Evolutionary conservation across 2,329 filamentous ascomycete species (phyloP).

Genomic region (Cladosporium sp.): DNA sequence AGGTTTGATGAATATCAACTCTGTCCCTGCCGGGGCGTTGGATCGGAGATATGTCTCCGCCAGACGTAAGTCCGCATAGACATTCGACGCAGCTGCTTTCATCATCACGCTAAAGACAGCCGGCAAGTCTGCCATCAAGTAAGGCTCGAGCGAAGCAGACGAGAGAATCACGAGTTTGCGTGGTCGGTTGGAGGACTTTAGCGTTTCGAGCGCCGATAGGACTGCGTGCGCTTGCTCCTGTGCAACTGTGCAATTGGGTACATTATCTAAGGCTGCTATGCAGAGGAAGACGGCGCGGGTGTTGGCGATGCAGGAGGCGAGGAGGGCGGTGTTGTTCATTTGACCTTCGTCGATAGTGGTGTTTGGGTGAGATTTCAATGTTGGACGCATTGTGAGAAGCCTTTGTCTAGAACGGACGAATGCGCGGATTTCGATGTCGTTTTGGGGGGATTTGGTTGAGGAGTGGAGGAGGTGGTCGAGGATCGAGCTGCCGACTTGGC

Average conservation of each 20-base stretch:
- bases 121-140: conserved; percentile 32
- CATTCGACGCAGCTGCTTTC: conserved; percentile 28
- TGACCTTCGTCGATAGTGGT: conserved; percentile 42
- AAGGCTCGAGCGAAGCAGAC: conserved; percentile 40
- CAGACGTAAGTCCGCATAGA: conserved; percentile 37
- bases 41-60: conserved; percentile 37
- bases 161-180: conserved; percentile 40
- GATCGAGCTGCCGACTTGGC: conserved; percentile 42
- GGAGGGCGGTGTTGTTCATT: conserved; percentile 37
- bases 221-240: conserved; percentile 36
- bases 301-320: conserved; percentile 36
- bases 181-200: conserved; percentile 33
- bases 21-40: conserved; percentile 1
- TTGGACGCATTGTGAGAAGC: conserved; percentile 34
- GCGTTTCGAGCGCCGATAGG: conserved; percentile 33
- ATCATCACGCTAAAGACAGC: conserved; percentile 16
- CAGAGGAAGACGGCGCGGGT: conserved; percentile 31
- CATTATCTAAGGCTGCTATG: conserved; percentile 15
- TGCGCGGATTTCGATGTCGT: conserved; percentile 31
- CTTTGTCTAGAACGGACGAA: conserved; percentile 45
- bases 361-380: conserved; percentile 27
- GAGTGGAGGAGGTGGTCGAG: conserved; percentile 36
- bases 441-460: conserved; percentile 18
- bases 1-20: conserved; percentile 40
- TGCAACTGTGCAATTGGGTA: conserved; percentile 38